Evolutionary conservation across 768 basidiomycete genomes (phyloP), one percentile per base, ranked within the genome.

Genomic region (Agaricus blazei): DNA sequence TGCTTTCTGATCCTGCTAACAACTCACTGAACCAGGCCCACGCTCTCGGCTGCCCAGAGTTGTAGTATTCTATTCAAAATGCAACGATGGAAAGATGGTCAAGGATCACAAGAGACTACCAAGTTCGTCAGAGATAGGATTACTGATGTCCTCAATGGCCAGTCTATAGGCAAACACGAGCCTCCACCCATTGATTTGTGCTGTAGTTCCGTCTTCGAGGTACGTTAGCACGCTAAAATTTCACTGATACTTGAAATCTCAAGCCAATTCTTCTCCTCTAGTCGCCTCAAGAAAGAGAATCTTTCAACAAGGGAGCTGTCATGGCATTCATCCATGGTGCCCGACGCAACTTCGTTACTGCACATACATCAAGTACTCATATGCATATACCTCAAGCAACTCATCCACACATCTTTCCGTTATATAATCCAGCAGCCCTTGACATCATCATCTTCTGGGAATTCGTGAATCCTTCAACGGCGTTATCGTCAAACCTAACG

Each of bases 371-470:
- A 12, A 72, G 68, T 38, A 65, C 70, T 48, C 75, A 85, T 66
- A 77, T 81, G 0, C 75, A 87, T 51, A 83, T 96, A 34, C 78
- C 88, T 0, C 47, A 68, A 9, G 45, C 66, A 2, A 75, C 76
- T 0, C 74, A 83, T 62, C 73, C 78, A 0, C 65, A 67, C 31
- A 79, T 93, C 46, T 98, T 97, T 67, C 91, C 94, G 2, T 76
- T 97, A 3, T 84, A 88, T 69, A 79, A 88, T 60, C 90, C 93
- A 0, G 67, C 77, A 23, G 75, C 84, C 5, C 72, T 94, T 42
- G 90, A 94, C 65, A 62, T 94, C 44, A 59, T 90, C 54, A 60
- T 96, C 43, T 85, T 83, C 66, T 98, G 92, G 90, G 78, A 82
- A 52, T 76, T 91, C 23, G 77, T 85, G 0, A 71, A 76, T 6